phyloP scores from a whole-genome alignment of 2,329 filamentous ascomycete species.

The Aspergillus felis region DNA sequence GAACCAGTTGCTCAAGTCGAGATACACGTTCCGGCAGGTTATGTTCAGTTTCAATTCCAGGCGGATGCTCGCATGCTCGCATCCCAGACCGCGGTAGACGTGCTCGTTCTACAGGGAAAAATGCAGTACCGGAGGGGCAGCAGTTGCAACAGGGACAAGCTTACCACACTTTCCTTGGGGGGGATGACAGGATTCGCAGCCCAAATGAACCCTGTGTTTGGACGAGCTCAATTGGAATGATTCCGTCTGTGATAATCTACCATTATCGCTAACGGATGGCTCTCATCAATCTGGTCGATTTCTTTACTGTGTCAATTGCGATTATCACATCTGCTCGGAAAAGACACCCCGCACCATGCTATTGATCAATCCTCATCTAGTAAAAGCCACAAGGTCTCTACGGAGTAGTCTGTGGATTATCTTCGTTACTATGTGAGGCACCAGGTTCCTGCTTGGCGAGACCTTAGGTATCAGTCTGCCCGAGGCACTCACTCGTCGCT shows the following conservation, averaged over 20 bases:
- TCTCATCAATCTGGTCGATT: too few species aligned
- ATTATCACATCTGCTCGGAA: too few species aligned
- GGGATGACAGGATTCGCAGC: slow-evolving; percentile 28
- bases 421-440: neutral
- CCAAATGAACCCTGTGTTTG: slow-evolving; percentile 22
- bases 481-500: neutral
- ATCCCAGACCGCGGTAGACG: slow-evolving; percentile 13
- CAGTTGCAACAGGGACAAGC: slow-evolving; percentile 29
- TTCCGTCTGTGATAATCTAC: slow-evolving; percentile 1
- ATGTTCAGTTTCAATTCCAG: slow-evolving; percentile 11
- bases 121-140: slow-evolving; percentile 9
- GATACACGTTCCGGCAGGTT: slow-evolving; percentile 21
- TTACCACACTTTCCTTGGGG: slow-evolving; percentile 36
- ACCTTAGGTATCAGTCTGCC: neutral
- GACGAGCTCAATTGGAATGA: neutral
- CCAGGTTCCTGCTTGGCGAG: neutral
- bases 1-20: slow-evolving; percentile 22
- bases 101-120: too few species aligned
- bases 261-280: slow-evolving; percentile 1
- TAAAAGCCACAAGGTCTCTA: neutral
- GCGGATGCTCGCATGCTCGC: slow-evolving; percentile 7
- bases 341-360: too few species aligned
- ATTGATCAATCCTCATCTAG: neutral
- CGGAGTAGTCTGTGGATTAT: neutral
- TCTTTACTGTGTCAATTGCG: neutral